Evolutionary conservation across 306 rosid species (phyloP).

Genomic region (Pueraria montana): DNA sequence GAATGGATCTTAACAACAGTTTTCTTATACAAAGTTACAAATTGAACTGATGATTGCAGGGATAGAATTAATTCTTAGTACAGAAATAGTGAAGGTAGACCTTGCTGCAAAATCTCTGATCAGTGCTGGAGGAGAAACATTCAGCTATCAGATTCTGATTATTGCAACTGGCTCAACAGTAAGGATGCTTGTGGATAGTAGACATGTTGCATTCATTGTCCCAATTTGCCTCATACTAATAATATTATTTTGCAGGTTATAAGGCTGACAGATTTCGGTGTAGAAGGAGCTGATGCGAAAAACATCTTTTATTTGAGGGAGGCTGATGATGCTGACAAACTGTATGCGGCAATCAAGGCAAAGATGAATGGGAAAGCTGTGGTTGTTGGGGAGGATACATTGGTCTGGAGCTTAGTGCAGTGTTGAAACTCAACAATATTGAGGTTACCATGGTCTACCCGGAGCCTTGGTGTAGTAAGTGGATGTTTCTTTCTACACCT

Average conservation of each 20-base stretch:
- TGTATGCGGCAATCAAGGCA: conserved; percentile 73
- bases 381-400: conserved; percentile 99
- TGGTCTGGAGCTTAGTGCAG: conserved; percentile 96
- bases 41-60: conserved; percentile 67
- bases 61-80: conserved; percentile 78
- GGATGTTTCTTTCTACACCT: conserved; percentile 37
- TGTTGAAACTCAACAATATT: conserved; percentile 73
- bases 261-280: conserved; percentile 86
- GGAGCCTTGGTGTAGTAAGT: conserved; percentile 99
- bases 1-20: conserved; percentile 13
- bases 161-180: conserved; percentile 96
- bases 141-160: conserved; percentile 75
- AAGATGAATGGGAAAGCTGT: conserved; percentile 91
- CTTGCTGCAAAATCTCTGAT: conserved; percentile 75
- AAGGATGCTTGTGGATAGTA: conserved; percentile 48
- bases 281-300: conserved; percentile 96
- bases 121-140: conserved; percentile 75
- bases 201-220: conserved; percentile 35
- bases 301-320: conserved; percentile 95
- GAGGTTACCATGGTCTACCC: conserved; percentile 97
- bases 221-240: conserved; percentile 9
- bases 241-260: conserved; percentile 70
- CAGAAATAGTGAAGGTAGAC: conserved; percentile 90
- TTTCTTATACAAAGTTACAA: conserved; percentile 47
- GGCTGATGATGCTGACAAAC: conserved; percentile 87